phyloP scores from a whole-genome alignment of 495 filamentous ascomycete genomes.

The Aspergillus affinis region DNA sequence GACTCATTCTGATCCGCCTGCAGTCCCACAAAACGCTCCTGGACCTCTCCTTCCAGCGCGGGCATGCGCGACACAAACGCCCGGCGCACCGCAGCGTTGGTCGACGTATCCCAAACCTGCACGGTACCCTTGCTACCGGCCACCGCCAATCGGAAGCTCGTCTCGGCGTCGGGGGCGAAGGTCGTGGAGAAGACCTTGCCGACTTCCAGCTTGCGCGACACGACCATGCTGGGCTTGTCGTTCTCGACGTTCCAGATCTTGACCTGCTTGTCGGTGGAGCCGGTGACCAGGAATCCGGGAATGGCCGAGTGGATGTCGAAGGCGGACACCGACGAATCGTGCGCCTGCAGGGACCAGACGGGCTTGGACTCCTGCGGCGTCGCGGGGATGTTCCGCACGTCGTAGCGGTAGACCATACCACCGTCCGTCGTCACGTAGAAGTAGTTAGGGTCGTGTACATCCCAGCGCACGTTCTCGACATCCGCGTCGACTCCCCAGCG shows the following conservation, averaged over 20 bases:
- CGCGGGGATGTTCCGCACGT: constrained; percentile 68
- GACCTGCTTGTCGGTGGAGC: constrained; percentile 87
- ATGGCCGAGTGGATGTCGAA: constrained; percentile 89
- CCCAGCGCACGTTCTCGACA: constrained; percentile 89
- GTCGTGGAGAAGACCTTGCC: constrained; percentile 90
- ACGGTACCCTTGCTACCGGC: constrained; percentile 93
- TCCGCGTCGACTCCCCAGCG: constrained; percentile 93
- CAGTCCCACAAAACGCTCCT: constrained; percentile 76
- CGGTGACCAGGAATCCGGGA: constrained; percentile 89
- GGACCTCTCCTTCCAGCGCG: constrained; percentile 56
- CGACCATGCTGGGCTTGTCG: constrained; percentile 79
- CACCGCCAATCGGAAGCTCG: constrained; percentile 87
- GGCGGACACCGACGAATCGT: constrained; percentile 90
- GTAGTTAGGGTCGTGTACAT: constrained; percentile 85
- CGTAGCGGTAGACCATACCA: constrained; percentile 85
- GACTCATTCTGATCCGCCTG: constrained; percentile 64
- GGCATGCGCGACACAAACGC: constrained; percentile 76
- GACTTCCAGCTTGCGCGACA: constrained; percentile 85
- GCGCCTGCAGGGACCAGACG: constrained; percentile 91
- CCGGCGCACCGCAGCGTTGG: constrained; percentile 84
- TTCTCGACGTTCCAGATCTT: constrained; percentile 93
- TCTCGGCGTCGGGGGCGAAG: constrained; percentile 86
- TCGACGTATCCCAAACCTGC: constrained; percentile 95
- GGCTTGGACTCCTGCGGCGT: constrained; percentile 73
- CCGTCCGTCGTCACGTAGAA: constrained; percentile 95